Evolutionary conservation across 768 basidiomycete genomes (phyloP).

Genomic region (Tylopilus sp.): DNA sequence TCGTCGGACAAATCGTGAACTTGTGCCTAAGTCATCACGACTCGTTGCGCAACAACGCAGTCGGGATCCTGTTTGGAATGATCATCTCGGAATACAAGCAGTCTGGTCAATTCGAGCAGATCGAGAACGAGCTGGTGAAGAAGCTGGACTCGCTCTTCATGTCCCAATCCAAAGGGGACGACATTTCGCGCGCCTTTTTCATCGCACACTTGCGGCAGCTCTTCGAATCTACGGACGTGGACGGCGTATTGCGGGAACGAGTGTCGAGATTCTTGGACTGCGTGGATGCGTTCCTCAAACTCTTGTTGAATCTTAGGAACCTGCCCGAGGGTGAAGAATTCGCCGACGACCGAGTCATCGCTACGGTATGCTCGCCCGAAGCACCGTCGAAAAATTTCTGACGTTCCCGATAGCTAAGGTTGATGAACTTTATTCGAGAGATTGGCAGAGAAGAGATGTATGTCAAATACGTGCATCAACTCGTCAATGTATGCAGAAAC

Average conservation of each 20-base stretch:
- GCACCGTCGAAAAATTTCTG: slow-evolving; percentile 1
- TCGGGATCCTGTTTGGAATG: slow-evolving; percentile 93
- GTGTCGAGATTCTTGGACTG: slow-evolving; percentile 84
- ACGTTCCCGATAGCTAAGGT: slow-evolving; percentile 52
- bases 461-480: slow-evolving; percentile 93
- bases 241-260: slow-evolving; percentile 71
- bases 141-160: slow-evolving; percentile 90
- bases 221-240: slow-evolving; percentile 83
- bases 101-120: slow-evolving; percentile 78
- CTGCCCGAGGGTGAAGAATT: slow-evolving; percentile 93
- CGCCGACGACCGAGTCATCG: slow-evolving; percentile 91
- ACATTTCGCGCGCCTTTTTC: slow-evolving; percentile 91
- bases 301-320: slow-evolving; percentile 81
- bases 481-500: slow-evolving; percentile 68
- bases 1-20: slow-evolving; percentile 88
- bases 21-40: slow-evolving; percentile 95
- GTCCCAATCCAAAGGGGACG: slow-evolving; percentile 88
- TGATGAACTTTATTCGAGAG: slow-evolving; percentile 92
- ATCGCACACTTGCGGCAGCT: slow-evolving; percentile 83
- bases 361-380: slow-evolving; percentile 52
- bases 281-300: slow-evolving; percentile 88
- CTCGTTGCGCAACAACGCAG: slow-evolving; percentile 82
- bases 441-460: slow-evolving; percentile 93
- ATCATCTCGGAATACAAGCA: slow-evolving; percentile 89
- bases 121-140: slow-evolving; percentile 90